A percentile compares a stretch with the other conserved stretches of the same genome.
Conservation (phyloP, 441 rosid genomes). For the Lepidium campestre region DNA sequence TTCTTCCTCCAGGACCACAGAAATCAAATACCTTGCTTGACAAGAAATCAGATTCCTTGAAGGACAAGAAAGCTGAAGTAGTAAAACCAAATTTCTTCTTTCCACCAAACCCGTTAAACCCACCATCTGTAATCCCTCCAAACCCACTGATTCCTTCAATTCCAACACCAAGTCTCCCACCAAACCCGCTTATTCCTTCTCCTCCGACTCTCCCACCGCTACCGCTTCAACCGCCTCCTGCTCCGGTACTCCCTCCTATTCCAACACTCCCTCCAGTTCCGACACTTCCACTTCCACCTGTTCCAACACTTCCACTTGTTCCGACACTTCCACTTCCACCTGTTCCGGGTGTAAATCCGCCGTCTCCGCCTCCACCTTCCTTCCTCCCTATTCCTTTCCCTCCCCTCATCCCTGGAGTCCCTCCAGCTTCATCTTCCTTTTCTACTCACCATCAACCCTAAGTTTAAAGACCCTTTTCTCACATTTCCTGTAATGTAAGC, state of each 20-base stretch:
- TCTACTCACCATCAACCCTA: constrained; percentile 24
- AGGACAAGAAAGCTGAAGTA: constrained; percentile 1
- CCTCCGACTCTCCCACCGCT: constrained; percentile 24
- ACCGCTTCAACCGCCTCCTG: constrained; percentile 34
- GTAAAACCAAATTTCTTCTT: constrained; percentile 26
- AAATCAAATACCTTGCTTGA: constrained; percentile 7
- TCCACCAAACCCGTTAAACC: constrained; percentile 27
- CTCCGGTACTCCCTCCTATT: not conserved
- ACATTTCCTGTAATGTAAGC: not conserved
- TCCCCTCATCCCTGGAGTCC: constrained; percentile 41
- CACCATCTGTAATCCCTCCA: constrained; percentile 26
- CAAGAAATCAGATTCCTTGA: constrained; percentile 9
- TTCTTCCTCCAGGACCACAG: constrained; percentile 5
- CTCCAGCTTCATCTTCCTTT: constrained; percentile 44
- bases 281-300: constrained; percentile 30
- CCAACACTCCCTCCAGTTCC: constrained; percentile 28
- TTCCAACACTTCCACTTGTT: constrained; percentile 24
- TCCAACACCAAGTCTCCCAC: constrained; percentile 26
- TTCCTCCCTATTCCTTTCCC: constrained; percentile 36
- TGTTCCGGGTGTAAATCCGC: constrained; percentile 38
- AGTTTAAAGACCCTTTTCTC: not conserved
- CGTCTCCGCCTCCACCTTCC: constrained; percentile 43
- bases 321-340: constrained; percentile 28
- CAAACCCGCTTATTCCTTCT: constrained; percentile 34
- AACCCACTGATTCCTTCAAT: constrained; percentile 25